These are phyloP conservation scores for Botrytis squamosa DNA, from an alignment of 2,329 filamentous ascomycete species.

Conservation along the genomic window DNA sequence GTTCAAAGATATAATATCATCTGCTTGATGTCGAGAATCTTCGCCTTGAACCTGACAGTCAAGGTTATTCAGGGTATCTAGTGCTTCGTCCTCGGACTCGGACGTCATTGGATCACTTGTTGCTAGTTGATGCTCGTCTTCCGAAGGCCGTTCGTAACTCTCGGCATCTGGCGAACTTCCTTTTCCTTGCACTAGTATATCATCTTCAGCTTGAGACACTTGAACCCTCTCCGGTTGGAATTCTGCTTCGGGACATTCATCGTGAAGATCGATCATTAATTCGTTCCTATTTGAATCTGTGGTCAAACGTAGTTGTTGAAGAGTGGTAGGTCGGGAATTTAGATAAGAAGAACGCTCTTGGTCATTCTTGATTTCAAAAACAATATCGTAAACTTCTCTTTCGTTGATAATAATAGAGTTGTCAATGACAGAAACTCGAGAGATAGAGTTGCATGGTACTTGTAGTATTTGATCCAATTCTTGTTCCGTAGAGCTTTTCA, in stretches of 20 bases:
- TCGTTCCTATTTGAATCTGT: neutral
- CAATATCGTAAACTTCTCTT: neutral
- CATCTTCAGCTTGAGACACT: neutral
- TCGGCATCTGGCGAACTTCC: neutral
- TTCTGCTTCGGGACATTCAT: neutral
- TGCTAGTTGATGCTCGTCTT: neutral
- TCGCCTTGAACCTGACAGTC: neutral
- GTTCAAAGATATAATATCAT: neutral
- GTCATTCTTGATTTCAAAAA: slow-evolving; percentile 1
- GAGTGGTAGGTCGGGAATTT: neutral
- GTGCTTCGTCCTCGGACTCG: neutral
- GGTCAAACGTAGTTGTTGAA: slow-evolving; percentile 4
- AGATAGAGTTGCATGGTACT: slow-evolving; percentile 13
- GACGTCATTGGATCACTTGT: neutral
- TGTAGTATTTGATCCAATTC: slow-evolving; percentile 24
- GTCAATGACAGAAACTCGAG: neutral
- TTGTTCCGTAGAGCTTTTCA: slow-evolving; percentile 10
- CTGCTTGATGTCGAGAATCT: neutral
- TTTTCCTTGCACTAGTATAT: neutral
- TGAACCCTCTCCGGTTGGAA: neutral
- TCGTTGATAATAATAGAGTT: neutral
- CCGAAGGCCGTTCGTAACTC: neutral
- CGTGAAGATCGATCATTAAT: slow-evolving; percentile 3
- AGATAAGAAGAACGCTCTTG: neutral
- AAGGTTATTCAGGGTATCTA: neutral